Evolutionary conservation across 1,139 yeast genomes (phyloP).

Genomic region (Saccharomyces hybrid): DNA sequence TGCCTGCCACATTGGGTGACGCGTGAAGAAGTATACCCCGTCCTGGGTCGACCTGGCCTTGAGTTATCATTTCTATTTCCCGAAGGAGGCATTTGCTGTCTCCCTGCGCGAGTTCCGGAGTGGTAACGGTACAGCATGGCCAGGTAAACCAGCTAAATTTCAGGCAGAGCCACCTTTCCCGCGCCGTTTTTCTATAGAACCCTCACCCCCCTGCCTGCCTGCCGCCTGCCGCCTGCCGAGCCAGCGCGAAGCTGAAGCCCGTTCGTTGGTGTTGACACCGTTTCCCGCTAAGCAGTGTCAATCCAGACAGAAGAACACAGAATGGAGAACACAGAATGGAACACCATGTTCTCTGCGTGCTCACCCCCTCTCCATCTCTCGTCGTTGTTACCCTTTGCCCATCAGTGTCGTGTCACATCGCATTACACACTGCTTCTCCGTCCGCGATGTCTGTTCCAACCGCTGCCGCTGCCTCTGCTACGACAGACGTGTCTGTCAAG

Average conservation of each 20-base stretch:
- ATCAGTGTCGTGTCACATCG: not conserved
- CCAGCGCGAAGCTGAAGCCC: not conserved
- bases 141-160: not conserved
- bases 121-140: not conserved
- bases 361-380: not conserved
- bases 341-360: too few relatives aligned
- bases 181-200: not conserved
- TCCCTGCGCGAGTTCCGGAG: constrained; percentile 1
- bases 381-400: not conserved
- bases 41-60: not conserved
- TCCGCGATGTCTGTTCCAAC: not conserved
- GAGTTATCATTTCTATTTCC: not conserved
- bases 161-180: not conserved
- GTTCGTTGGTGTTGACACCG: not conserved
- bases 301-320: not conserved
- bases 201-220: not conserved
- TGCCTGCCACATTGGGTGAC: not conserved
- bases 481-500: constrained; percentile 6
- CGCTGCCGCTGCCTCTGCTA: not conserved
- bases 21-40: not conserved
- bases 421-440: not conserved
- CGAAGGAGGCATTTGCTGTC: not conserved
- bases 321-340: not conserved
- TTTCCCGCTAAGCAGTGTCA: not conserved
- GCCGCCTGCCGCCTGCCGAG: not conserved